These are phyloP conservation scores for Cutaneotrichosporon spelunceum DNA, from an alignment of 1,284 basidiomycete species.

Conservation along the genomic window DNA sequence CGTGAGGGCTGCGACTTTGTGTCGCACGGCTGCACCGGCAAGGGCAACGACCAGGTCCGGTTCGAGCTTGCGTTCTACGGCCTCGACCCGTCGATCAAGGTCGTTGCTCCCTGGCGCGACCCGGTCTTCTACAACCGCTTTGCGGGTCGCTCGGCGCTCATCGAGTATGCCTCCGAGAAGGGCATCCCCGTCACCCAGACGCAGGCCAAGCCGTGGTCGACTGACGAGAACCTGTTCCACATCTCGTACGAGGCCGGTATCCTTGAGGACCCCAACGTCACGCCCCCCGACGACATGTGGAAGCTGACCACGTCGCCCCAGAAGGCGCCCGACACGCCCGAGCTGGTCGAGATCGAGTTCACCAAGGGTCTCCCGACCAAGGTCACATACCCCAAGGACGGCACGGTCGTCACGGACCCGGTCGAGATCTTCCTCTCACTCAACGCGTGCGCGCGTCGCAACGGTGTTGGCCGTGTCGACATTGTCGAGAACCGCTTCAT, in stretches of 20 bases:
- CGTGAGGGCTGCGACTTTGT: slow-evolving; percentile 93
- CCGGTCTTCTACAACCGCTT: slow-evolving; percentile 98
- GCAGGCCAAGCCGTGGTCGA: slow-evolving; percentile 97
- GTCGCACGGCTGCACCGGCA: slow-evolving; percentile 97
- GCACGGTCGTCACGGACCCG: slow-evolving; percentile 70
- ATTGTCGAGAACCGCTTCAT: slow-evolving; percentile 99
- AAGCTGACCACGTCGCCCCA: slow-evolving; percentile 87
- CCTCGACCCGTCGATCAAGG: slow-evolving; percentile 96
- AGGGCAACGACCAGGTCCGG: slow-evolving; percentile 99
- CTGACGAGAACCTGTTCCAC: slow-evolving; percentile 99
- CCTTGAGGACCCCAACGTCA: slow-evolving; percentile 92
- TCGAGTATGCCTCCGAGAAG: slow-evolving; percentile 84
- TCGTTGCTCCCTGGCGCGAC: slow-evolving; percentile 95
- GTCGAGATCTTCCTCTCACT: slow-evolving; percentile 93
- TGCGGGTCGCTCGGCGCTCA: slow-evolving; percentile 87
- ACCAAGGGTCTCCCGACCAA: slow-evolving; percentile 78
- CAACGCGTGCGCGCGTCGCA: slow-evolving; percentile 87
- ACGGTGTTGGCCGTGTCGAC: slow-evolving; percentile 94
- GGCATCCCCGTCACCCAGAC: slow-evolving; percentile 93
- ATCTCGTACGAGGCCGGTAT: slow-evolving; percentile 99
- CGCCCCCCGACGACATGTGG: slow-evolving; percentile 99
- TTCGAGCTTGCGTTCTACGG: slow-evolving; percentile 99
- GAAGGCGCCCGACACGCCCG: slow-evolving; percentile 74
- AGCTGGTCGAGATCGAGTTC: slow-evolving; percentile 82
- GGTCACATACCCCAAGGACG: slow-evolving; percentile 59